Conservation (phyloP, 306 rosid genomes). For the Dryas octopetala region DNA sequence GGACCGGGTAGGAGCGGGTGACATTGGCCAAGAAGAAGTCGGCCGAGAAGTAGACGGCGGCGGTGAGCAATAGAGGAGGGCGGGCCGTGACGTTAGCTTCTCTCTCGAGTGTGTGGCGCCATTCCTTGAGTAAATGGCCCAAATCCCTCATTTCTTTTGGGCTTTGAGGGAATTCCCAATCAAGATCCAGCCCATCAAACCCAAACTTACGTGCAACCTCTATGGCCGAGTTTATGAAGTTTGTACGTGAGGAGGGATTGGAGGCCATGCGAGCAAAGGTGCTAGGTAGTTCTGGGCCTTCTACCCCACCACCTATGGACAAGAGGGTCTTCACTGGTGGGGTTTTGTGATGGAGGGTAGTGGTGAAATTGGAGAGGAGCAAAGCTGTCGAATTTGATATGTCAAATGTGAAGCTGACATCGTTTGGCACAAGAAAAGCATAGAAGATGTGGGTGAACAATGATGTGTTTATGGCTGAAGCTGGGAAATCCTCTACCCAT, state of each 20-base stretch:
- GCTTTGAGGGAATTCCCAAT: constrained; percentile 71
- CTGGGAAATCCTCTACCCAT: constrained; percentile 34
- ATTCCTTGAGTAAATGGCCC: constrained; percentile 36
- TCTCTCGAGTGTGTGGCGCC: constrained; percentile 31
- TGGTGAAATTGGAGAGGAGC: constrained; percentile 44
- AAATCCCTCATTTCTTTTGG: constrained; percentile 40
- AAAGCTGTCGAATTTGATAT: constrained; percentile 30
- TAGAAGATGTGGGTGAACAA: constrained; percentile 64
- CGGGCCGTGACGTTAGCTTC: constrained; percentile 27
- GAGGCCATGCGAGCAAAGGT: constrained; percentile 47
- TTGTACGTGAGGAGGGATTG: constrained; percentile 34
- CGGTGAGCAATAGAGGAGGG: constrained; percentile 54
- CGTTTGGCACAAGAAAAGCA: constrained; percentile 53
- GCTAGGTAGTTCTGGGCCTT: background rate
- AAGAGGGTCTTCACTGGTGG: constrained; percentile 43
- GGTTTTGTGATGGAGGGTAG: constrained; percentile 30
- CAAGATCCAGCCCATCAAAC: constrained; percentile 66
- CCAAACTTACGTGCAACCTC: constrained; percentile 52
- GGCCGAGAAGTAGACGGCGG: constrained; percentile 64
- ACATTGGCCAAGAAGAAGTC: constrained; percentile 23
- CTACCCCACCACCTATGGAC: constrained; percentile 56
- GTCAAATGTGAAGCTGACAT: constrained; percentile 34
- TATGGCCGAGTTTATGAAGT: constrained; percentile 59
- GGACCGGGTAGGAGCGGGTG: constrained; percentile 41
- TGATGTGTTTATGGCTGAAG: constrained; percentile 64